Evolutionary conservation across 140 eudicot species (phyloP).

Genomic region (Bidens hawaiensis): DNA sequence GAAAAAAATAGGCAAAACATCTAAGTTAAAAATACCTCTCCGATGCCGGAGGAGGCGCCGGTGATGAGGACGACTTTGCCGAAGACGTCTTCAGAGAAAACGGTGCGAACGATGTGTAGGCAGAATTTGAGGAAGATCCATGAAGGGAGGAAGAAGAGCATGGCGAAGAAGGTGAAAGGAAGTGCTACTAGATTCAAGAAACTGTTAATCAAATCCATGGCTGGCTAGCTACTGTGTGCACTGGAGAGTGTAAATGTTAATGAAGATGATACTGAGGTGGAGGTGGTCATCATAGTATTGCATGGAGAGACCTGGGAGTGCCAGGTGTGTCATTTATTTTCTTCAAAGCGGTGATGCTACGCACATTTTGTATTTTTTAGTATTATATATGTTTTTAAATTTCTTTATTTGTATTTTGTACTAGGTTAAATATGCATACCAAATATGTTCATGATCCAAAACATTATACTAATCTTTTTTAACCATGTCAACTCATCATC

Average conservation of each 20-base stretch:
- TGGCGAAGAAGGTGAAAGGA: constrained; percentile 41
- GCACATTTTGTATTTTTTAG: too few relatives aligned
- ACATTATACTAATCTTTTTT: too few relatives aligned
- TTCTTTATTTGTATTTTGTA: too few relatives aligned
- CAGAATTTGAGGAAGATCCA: constrained; percentile 37
- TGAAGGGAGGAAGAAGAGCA: constrained; percentile 45
- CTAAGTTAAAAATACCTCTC: too few relatives aligned
- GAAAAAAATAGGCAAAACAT: too few relatives aligned
- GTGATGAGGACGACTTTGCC: constrained; percentile 75
- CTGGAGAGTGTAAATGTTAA: not conserved
- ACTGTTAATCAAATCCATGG: constrained; percentile 43
- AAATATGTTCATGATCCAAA: too few relatives aligned
- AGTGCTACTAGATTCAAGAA: constrained; percentile 56
- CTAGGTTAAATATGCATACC: too few relatives aligned
- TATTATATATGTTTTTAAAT: too few relatives aligned
- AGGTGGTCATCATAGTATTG: constrained; percentile 1
- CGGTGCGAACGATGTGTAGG: constrained; percentile 22
- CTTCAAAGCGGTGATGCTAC: too few relatives aligned
- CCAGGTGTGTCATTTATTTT: too few relatives aligned
- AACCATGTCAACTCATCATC: too few relatives aligned
- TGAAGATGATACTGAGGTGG: constrained; percentile 1
- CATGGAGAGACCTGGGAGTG: constrained; percentile 13
- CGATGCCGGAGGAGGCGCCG: constrained; percentile 91
- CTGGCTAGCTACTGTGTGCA: not conserved
- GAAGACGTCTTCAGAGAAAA: constrained; percentile 47